Evolutionary conservation across 169 alveolate genomes (phyloP).

Genomic region (Plasmodium blacklocki): DNA sequence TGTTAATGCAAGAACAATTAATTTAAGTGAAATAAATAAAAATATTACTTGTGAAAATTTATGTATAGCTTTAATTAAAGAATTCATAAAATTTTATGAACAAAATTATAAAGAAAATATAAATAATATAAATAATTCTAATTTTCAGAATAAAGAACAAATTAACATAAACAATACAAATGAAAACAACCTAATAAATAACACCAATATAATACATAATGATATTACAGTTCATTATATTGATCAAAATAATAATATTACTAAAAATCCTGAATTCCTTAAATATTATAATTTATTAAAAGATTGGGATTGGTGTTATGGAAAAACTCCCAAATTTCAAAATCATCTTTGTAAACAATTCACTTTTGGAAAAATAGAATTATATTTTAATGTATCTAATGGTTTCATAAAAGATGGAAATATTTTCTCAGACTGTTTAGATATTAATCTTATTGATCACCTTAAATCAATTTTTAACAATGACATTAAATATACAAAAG

Average conservation of each 20-base stretch:
- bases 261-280: constrained; percentile 66
- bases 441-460: constrained; percentile 82
- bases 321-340: constrained; percentile 85
- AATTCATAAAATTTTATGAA: constrained; percentile 66
- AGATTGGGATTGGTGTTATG: constrained; percentile 91
- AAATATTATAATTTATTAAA: constrained; percentile 49
- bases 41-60: constrained; percentile 80
- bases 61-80: constrained; percentile 76
- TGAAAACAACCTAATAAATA: constrained; percentile 16
- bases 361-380: constrained; percentile 52
- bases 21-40: constrained; percentile 80
- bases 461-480: constrained; percentile 57
- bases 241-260: constrained; percentile 57
- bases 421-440: constrained; percentile 82
- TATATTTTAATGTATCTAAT: constrained; percentile 34
- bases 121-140: not conserved
- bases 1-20: constrained; percentile 87
- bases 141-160: not conserved
- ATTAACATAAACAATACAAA: not conserved
- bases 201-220: not conserved
- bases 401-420: constrained; percentile 73
- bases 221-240: constrained; percentile 50
- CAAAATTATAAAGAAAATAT: not conserved
- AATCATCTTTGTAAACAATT: constrained; percentile 44
- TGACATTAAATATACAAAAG: constrained; percentile 63